Conservation (phyloP, 2,329 filamentous ascomycete genomes). For the Zymoseptoria tritici region DNA sequence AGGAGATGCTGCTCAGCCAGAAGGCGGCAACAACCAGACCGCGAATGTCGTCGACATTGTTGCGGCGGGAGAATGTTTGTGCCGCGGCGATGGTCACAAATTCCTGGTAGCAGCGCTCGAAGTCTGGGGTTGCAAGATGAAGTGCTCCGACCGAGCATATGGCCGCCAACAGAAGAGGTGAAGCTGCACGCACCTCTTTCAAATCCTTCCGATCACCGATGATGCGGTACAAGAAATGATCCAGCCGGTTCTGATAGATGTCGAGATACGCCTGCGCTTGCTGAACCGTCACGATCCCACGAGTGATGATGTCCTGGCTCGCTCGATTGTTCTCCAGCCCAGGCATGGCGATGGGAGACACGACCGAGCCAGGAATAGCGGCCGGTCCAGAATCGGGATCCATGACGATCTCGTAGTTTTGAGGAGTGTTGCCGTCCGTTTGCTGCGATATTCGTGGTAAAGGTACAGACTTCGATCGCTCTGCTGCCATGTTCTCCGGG, state of each 20-base stretch:
- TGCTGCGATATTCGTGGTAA: constrained; percentile 5
- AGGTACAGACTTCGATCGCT: not conserved
- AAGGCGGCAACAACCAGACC: constrained; percentile 34
- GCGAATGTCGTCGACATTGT: constrained; percentile 26
- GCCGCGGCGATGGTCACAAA: constrained; percentile 24
- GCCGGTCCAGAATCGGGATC: constrained; percentile 33
- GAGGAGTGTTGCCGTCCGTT: constrained; percentile 2
- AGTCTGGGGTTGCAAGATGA: constrained; percentile 21
- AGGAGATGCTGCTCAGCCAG: constrained; percentile 31
- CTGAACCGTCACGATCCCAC: constrained; percentile 21
- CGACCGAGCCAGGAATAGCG: constrained; percentile 27
- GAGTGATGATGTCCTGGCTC: constrained; percentile 24
- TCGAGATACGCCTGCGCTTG: constrained; percentile 25
- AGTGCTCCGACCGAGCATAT: constrained; percentile 31
- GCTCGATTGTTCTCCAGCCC: constrained; percentile 18
- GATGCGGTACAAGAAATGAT: constrained; percentile 30
- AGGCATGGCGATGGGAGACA: constrained; percentile 23
- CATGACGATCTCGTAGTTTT: constrained; percentile 33
- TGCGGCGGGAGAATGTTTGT: constrained; percentile 23
- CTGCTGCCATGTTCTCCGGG: constrained; percentile 7
- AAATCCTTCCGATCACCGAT: constrained; percentile 26
- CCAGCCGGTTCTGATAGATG: constrained; percentile 27
- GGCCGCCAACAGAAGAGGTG: constrained; percentile 28
- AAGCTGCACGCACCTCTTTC: constrained; percentile 23
- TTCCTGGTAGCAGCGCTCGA: constrained; percentile 27